Base-by-base conservation (phyloP, 306 rosid species). In the Ormosia emarginata region DNA sequence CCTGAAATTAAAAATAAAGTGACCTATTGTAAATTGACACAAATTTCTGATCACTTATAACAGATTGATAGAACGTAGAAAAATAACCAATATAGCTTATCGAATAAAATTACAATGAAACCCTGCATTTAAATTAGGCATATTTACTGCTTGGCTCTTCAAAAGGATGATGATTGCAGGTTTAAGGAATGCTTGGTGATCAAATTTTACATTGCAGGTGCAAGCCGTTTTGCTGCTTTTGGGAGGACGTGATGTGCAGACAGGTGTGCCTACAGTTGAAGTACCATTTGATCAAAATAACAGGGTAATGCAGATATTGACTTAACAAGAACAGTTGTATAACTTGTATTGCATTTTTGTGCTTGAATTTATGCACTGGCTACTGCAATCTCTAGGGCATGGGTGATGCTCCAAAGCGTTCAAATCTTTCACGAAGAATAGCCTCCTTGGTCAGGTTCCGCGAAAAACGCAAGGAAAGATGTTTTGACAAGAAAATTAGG, bases 401-500 rank as follows among this genome's bases (percentile, higher is more conserved):
- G 65, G 84, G 86, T 73, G 94, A 84, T 78, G 65, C 83, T 81
- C 81, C 94, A 24, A 91, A 87, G 92, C 92, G 87, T 59, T 89
- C 97, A 65, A 93, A 85, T 78, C 90, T 95, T 83, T 93, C 98
- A 24, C 92, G 97, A 83, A 88, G 99, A 89, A 90, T 93, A 86
- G 99, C 99, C 63, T 93, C 99, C 65, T 89, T 95, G 89, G 97
- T 95, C 79, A 88, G 99, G 84, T 95, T 91, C 63, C 97, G 99
- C 2, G 98, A 93, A 85, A 95, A 95, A 85, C 93, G 98, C 65
- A 95, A 95, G 85, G 98, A 95, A 89, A 90, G 99, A 76, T 93
- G 98, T 88, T 95, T 93, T 83, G 99, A 95, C 88, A 95, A 95
- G 92, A 95, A 95, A 89, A 95, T 93, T 88, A 92, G 99, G 84